Base-by-base conservation (phyloP, 2,329 filamentous ascomycete genomes). In the Bipolaris gigantea region DNA sequence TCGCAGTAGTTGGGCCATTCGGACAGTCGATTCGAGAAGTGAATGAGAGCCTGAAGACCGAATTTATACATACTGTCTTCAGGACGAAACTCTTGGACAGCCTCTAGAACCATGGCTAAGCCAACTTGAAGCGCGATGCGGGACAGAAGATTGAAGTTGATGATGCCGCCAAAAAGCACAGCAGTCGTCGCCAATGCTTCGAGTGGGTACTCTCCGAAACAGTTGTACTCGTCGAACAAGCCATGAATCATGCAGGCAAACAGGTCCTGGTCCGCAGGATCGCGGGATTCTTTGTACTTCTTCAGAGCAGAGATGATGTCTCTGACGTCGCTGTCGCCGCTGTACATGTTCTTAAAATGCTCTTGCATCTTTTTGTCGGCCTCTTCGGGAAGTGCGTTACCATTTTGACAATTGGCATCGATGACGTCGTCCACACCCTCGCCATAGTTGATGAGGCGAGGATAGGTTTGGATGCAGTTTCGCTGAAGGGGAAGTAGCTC, bases 231-330 rank as follows among this genome's bases (percentile, higher is more conserved):
- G 66, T 99, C 94, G 65, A 99, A 97, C 4, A 99, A 80, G 0
- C 94, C 94, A 68, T 97, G 92, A 33, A 99, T 96, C 92, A 99
- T 99, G 77, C 93, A 97, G 13, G 93, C 90, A 72, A 99, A 99
- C 6, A 97, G 84, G 71, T 99, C 94, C 72, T 97, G 94, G 56
- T 97, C 91, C 15, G 88, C 79, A 1, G 90, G 83, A 56, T 94
- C 89, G 43, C 86, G 85, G 0, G 95, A 97, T 51, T 86, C 86
- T 73, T 99, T 97, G 77, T 96, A 96, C 51, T 85, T 83, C 60
- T 91, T 87, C 67, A 99, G 84, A 35, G 91, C 85, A 57, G 89
- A 87, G 47, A 99, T 89, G 60, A 99, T 89, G 50, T 90, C 86
- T 50, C 90, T 85, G 16, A 97, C 89, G 59, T 93, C 88, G 18